A percentile compares a stretch with the other conserved stretches of the same genome.
Conservation (phyloP, 2,329 filamentous ascomycete genomes). For the Trichoderma sp. region DNA sequence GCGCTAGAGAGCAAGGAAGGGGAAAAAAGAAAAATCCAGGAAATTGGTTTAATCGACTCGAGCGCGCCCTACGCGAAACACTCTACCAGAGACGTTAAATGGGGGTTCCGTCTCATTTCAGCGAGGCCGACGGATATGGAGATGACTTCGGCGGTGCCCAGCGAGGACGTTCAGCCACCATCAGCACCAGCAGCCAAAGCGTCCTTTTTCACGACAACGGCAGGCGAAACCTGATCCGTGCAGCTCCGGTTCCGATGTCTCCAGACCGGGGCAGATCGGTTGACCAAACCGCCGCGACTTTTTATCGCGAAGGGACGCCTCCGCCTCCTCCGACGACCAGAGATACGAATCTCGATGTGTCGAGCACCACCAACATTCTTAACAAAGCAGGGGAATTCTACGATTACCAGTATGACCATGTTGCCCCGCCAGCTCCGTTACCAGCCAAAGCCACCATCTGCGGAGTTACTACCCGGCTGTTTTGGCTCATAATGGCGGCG, state of each 20-base stretch:
- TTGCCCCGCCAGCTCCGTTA: constrained; percentile 22
- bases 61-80: background rate
- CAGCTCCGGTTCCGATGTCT: background rate
- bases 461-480: constrained; percentile 36
- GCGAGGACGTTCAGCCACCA: constrained; percentile 4
- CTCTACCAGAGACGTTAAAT: constrained; percentile 4
- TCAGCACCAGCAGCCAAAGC: background rate
- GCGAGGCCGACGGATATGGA: background rate
- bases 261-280: constrained; percentile 5
- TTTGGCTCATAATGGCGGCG: constrained; percentile 39
- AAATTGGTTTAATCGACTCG: background rate
- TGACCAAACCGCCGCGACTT: constrained; percentile 34
- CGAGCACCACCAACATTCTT: constrained; percentile 20
- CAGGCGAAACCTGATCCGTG: background rate
- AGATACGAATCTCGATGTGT: constrained; percentile 19
- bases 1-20: background rate
- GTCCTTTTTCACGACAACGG: background rate
- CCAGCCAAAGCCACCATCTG: constrained; percentile 25
- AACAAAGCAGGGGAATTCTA: constrained; percentile 25
- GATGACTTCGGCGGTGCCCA: background rate
- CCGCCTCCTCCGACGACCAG: constrained; percentile 29
- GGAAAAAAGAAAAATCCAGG: too few species aligned
- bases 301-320: constrained; percentile 44
- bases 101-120: background rate
- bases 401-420: constrained; percentile 33